Evolutionary conservation across 768 basidiomycete species (phyloP).

Genomic region (Sistotremastrum suecicum): DNA sequence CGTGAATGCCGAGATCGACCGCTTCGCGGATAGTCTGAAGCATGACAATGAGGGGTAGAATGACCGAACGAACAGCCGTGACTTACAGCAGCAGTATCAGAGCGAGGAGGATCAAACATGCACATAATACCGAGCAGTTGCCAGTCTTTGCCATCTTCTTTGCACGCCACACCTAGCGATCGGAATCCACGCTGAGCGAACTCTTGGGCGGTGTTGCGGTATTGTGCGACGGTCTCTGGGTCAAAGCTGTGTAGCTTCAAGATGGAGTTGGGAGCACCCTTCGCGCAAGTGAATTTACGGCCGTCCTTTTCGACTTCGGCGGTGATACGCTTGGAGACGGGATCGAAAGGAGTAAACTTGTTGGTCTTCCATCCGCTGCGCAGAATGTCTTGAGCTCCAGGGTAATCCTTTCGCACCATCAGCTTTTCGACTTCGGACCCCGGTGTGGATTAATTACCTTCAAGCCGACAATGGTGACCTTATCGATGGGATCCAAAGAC

Average conservation of each 20-base stretch:
- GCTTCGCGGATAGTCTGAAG: conserved; percentile 28
- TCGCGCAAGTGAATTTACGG: conserved; percentile 26
- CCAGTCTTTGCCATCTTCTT: conserved; percentile 29
- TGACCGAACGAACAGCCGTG: neutral
- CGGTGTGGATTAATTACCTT: conserved; percentile 12
- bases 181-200: conserved; percentile 32
- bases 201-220: conserved; percentile 20
- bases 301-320: conserved; percentile 32
- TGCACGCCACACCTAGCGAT: conserved; percentile 30
- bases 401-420: conserved; percentile 19
- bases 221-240: conserved; percentile 17
- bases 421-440: neutral
- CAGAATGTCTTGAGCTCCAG: conserved; percentile 28
- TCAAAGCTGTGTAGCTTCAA: conserved; percentile 25
- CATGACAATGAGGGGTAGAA: neutral
- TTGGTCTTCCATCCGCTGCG: conserved; percentile 28
- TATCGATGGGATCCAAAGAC: conserved; percentile 33
- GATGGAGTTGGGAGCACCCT: conserved; percentile 35
- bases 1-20: conserved; percentile 25
- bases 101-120: conserved; percentile 33
- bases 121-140: conserved; percentile 27
- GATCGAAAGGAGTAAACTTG: conserved; percentile 35
- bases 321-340: conserved; percentile 36
- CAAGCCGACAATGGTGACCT: conserved; percentile 28
- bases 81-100: conserved; percentile 26